A percentile compares a stretch with the other conserved stretches of the same genome.
Conservation (phyloP, 2,329 filamentous ascomycete species). For the Neofusicoccum parvum region DNA sequence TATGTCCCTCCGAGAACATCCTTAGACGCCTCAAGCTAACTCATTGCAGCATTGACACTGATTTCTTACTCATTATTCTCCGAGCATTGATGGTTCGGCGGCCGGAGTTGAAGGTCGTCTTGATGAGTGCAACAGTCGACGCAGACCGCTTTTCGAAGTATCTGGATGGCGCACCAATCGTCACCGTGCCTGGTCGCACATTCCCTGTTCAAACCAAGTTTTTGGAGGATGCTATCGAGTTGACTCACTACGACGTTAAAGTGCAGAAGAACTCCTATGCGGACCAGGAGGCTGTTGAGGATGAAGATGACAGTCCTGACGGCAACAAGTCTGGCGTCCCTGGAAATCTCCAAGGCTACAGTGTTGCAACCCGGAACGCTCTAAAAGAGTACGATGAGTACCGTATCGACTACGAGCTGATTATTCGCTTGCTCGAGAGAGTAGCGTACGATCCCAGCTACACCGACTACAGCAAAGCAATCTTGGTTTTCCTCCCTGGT, state of each 20-base stretch:
- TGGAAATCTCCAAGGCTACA: constrained; percentile 69
- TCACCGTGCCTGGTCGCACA: constrained; percentile 89
- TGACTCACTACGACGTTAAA: constrained; percentile 68
- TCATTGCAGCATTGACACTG: constrained; percentile 75
- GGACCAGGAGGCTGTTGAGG: constrained; percentile 49
- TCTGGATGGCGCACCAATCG: constrained; percentile 78
- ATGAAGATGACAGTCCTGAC: constrained; percentile 50
- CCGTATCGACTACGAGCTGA: constrained; percentile 84
- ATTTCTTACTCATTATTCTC: constrained; percentile 91
- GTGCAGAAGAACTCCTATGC: constrained; percentile 31
- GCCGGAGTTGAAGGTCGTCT: constrained; percentile 83
- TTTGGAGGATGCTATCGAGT: constrained; percentile 88
- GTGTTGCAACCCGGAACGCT: constrained; percentile 71
- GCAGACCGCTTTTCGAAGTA: constrained; percentile 89
- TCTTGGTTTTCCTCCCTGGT: constrained; percentile 92
- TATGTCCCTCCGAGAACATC: constrained; percentile 20
- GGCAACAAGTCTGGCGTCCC: constrained; percentile 60
- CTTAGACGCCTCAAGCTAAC: constrained; percentile 24
- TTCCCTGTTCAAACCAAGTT: constrained; percentile 89
- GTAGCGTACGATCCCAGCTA: constrained; percentile 72
- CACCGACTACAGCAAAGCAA: constrained; percentile 77
- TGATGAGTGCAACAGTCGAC: constrained; percentile 98
- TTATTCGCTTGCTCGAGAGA: constrained; percentile 75
- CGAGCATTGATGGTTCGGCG: constrained; percentile 76
- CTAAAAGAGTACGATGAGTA: constrained; percentile 85